Evolutionary conservation across 2,329 filamentous ascomycete genomes (phyloP).

Genomic region (Trichoderma sp.): DNA sequence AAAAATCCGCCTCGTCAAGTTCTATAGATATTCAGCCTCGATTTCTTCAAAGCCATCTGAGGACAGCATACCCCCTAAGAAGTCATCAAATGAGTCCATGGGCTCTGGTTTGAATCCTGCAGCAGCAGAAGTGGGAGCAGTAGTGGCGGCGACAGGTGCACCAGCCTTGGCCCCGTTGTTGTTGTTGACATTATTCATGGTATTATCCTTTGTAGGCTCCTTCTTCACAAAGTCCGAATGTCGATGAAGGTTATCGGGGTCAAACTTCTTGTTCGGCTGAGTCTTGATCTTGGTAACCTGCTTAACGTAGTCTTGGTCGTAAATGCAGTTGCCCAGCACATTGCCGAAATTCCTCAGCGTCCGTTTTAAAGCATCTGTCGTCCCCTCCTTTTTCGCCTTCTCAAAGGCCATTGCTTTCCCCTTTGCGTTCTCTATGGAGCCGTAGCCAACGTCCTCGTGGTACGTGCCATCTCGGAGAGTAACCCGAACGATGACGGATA

Average conservation of each 20-base stretch:
- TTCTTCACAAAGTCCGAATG: constrained; percentile 76
- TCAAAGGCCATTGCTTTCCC: constrained; percentile 95
- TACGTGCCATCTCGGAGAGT: constrained; percentile 93
- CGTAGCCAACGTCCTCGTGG: constrained; percentile 97
- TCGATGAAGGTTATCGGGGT: constrained; percentile 78
- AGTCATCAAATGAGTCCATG: constrained; percentile 56
- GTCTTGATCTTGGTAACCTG: constrained; percentile 91
- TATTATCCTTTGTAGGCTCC: constrained; percentile 46
- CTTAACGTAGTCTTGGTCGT: constrained; percentile 91
- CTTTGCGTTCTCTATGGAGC: constrained; percentile 93
- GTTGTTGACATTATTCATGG: constrained; percentile 11
- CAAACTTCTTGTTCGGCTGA: constrained; percentile 71
- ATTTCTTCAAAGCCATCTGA: constrained; percentile 45
- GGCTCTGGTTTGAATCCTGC: constrained; percentile 39
- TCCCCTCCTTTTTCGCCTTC: constrained; percentile 98
- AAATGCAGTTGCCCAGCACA: constrained; percentile 96
- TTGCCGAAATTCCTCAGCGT: constrained; percentile 92
- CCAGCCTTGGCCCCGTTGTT: neutral
- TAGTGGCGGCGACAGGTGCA: neutral
- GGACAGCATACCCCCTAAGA: constrained; percentile 52
- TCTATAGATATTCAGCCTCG: constrained; percentile 54
- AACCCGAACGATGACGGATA: constrained; percentile 89
- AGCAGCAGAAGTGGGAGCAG: constrained; percentile 22
- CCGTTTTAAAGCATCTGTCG: constrained; percentile 90
- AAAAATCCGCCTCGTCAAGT: constrained; percentile 78